Base-by-base conservation (phyloP, 257 asterid species). In the Solanum infundibuliforme region DNA sequence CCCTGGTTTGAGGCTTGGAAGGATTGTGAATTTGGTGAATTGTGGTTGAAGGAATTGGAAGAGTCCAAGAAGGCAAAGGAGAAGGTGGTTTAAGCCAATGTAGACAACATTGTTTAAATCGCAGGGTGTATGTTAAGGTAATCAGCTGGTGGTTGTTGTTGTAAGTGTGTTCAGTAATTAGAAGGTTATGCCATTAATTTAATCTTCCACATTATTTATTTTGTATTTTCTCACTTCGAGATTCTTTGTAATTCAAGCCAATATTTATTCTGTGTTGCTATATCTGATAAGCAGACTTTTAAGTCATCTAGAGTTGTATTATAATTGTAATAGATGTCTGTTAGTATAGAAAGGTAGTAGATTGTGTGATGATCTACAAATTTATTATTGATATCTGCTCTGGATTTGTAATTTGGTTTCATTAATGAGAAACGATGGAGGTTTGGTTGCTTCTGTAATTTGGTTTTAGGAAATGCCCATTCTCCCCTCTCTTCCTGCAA, bases 1-100 rank as follows among this genome's bases (percentile, higher is more conserved):
- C 99, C 99, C 2, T 96, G 99, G 99, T 95, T 96, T 27, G 96
- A 96, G 88, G 95, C 94, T 69, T 96, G 98, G 97, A 95, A 93
- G 90, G 97, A 94, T 90, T 96, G 99, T 60, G 99, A 94, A 90
- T 95, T 96, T 92, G 98, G 94, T 71, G 96, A 92, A 85, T 83
- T 96, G 69, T 96, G 99, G 99, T 88, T 96, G 90, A 92, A 91
- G 82, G 98, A 95, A 89, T 89, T 95, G 92, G 94, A 94, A 52
- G 99, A 93, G 87, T 94, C 55, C 34, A 76, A 93, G 87, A 90
- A 90, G 90, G 88, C 71, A n/a, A 41, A 75, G 29, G 86, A n/a
- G 83, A 86, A 89, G 94, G 20, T 82, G 41, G 41, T 5, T 25
- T 14, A 43, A 16, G 65, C 36, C 83, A 35, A 60, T 60, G 68